Conservation (phyloP, 306 rosid genomes). For the Quercus glauca region DNA sequence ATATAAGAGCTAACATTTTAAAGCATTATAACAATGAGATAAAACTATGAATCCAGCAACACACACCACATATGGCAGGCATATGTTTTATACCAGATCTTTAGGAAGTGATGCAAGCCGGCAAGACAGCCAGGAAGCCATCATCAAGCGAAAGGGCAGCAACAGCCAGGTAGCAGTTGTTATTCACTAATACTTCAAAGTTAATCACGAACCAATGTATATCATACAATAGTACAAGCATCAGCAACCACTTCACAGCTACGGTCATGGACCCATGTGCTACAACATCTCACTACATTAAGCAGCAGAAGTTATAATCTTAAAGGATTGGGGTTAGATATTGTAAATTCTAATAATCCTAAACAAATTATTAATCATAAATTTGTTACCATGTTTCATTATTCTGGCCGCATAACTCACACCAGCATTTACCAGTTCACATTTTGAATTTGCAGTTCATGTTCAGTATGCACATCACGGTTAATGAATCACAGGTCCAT, state of each 20-base stretch:
- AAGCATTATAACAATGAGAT: not conserved
- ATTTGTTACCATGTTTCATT: slow-evolving; percentile 38
- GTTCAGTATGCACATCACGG: slow-evolving; percentile 32
- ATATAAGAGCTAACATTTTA: not conserved
- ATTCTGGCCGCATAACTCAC: slow-evolving; percentile 26
- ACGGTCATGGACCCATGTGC: slow-evolving; percentile 42
- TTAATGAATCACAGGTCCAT: slow-evolving; percentile 46
- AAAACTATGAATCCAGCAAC: slow-evolving; percentile 12
- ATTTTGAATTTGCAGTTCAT: slow-evolving; percentile 32
- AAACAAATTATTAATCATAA: slow-evolving; percentile 23
- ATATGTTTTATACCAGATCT: not conserved
- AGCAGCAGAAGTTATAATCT: slow-evolving; percentile 42
- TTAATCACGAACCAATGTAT: slow-evolving; percentile 41
- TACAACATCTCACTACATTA: slow-evolving; percentile 56
- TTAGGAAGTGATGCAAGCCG: slow-evolving; percentile 35
- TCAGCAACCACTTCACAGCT: slow-evolving; percentile 62
- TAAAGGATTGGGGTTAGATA: slow-evolving; percentile 25
- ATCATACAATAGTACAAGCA: slow-evolving; percentile 35
- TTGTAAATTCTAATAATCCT: slow-evolving; percentile 16
- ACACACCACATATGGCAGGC: slow-evolving; percentile 5
- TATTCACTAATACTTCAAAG: slow-evolving; percentile 40
- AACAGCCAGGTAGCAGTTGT: slow-evolving; percentile 39
- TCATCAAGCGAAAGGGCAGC: slow-evolving; percentile 50
- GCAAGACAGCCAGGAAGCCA: slow-evolving; percentile 46
- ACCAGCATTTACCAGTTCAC: slow-evolving; percentile 36